A percentile compares a stretch with the other conserved stretches of the same genome.
phyloP scores from a whole-genome alignment of 108 stramenopile genomes.

The Epithemia pelagica region DNA sequence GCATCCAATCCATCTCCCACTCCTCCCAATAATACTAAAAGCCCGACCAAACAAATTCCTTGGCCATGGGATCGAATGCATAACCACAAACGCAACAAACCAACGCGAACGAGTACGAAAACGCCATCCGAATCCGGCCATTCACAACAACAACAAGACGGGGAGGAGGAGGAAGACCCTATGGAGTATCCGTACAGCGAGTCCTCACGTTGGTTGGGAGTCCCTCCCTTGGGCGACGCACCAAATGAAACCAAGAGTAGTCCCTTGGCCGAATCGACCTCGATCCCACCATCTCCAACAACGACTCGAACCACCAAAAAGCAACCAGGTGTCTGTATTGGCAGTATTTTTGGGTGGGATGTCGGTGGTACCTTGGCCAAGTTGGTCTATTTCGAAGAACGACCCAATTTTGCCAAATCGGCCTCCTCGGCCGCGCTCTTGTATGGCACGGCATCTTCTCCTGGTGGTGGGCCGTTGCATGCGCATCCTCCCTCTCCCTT shows the following conservation, averaged over 20 bases:
- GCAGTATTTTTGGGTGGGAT: slow-evolving; percentile 59
- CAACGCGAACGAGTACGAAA: not conserved
- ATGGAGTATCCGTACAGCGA: no score
- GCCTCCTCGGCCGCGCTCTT: not conserved
- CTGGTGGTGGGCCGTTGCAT: no score
- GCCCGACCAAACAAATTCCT: not conserved
- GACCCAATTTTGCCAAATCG: slow-evolving; percentile 21
- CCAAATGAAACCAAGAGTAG: not conserved
- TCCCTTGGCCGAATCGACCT: not conserved
- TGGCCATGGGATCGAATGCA: not conserved
- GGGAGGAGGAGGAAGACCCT: no score
- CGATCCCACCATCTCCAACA: not conserved
- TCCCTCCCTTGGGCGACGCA: no score
- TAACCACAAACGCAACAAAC: not conserved
- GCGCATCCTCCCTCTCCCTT: no score
- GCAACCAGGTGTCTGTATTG: slow-evolving; percentile 27
- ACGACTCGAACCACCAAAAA: not conserved
- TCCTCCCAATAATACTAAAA: no score
- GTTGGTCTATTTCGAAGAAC: slow-evolving; percentile 92
- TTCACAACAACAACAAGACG: not conserved
- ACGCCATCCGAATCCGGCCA: not conserved
- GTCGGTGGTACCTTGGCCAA: slow-evolving; percentile 94
- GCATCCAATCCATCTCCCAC: no score
- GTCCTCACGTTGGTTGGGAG: no score
- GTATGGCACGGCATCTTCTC: no score